Conservation (phyloP, 306 rosid species). For the Citrullus amarus region DNA sequence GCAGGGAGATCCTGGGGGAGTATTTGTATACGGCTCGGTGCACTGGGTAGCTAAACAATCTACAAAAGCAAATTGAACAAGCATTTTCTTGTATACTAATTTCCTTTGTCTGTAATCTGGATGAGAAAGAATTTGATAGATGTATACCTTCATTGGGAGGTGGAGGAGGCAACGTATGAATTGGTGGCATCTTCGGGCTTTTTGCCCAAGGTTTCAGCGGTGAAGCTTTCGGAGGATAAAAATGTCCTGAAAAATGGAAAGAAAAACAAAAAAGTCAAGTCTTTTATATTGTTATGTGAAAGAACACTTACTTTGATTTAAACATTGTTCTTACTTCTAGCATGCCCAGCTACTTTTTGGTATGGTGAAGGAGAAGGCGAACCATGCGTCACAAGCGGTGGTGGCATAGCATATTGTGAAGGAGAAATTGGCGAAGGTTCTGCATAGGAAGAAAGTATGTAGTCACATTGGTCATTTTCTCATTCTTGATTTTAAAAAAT, state of each 20-base stretch:
- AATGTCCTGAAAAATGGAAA: slow-evolving; percentile 5
- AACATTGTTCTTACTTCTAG: slow-evolving; percentile 45
- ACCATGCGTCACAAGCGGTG: slow-evolving; percentile 28
- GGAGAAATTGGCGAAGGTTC: slow-evolving; percentile 39
- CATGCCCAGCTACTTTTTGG: slow-evolving; percentile 22
- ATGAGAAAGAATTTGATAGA: neutral
- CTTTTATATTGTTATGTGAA: neutral
- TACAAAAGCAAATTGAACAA: slow-evolving; percentile 21
- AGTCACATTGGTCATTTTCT: neutral
- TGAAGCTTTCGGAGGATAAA: slow-evolving; percentile 32
- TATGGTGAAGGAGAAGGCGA: slow-evolving; percentile 63
- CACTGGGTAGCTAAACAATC: slow-evolving; percentile 66
- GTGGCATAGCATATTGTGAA: slow-evolving; percentile 16
- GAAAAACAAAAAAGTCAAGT: neutral
- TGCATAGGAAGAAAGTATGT: slow-evolving; percentile 12
- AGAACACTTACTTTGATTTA: neutral
- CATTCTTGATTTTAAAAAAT: slow-evolving; percentile 14
- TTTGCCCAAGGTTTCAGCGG: slow-evolving; percentile 26
- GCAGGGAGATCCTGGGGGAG: slow-evolving; percentile 93
- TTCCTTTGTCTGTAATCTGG: neutral
- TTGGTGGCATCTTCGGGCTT: slow-evolving; percentile 40
- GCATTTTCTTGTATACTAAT: neutral
- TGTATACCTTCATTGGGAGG: slow-evolving; percentile 85
- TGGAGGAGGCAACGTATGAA: slow-evolving; percentile 75
- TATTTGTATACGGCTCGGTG: slow-evolving; percentile 59